Percentiles rank a stretch among this genome's conserved stretches.
Conservation (phyloP, 768 basidiomycete genomes). For the Nevesoporus exiguus region DNA sequence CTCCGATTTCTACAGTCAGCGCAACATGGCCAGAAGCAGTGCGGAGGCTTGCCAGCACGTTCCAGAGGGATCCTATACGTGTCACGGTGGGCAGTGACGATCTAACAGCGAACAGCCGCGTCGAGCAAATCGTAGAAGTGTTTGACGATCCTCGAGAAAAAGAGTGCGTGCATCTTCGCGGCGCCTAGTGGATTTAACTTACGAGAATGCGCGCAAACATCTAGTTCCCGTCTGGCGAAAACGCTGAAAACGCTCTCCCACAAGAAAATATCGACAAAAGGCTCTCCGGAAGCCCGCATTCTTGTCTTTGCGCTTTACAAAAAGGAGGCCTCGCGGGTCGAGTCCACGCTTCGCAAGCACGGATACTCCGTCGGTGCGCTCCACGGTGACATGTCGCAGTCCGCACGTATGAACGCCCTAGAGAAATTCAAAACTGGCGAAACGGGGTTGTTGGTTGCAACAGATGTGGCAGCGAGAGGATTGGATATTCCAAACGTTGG, state of each 20-base stretch:
- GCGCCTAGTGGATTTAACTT: not conserved
- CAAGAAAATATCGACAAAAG: conserved; percentile 56
- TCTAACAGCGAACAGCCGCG: conserved; percentile 87
- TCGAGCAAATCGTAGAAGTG: conserved; percentile 92
- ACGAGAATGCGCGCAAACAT: not conserved
- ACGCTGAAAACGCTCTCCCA: conserved; percentile 54
- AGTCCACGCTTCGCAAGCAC: conserved; percentile 66
- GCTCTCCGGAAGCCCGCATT: conserved; percentile 57
- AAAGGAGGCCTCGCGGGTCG: conserved; percentile 92
- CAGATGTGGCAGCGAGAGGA: conserved; percentile 95
- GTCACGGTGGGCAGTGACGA: conserved; percentile 97
- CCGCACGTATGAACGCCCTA: conserved; percentile 77
- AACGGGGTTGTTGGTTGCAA: conserved; percentile 85
- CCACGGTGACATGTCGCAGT: conserved; percentile 90
- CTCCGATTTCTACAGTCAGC: conserved; percentile 56
- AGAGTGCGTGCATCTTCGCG: conserved; percentile 54
- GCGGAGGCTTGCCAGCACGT: conserved; percentile 81
- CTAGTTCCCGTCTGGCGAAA: conserved; percentile 57
- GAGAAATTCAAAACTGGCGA: conserved; percentile 83
- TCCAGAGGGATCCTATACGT: conserved; percentile 79
- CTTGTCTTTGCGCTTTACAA: conserved; percentile 97
- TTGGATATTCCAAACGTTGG: conserved; percentile 96
- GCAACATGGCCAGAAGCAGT: conserved; percentile 99
- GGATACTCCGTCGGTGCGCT: conserved; percentile 79
- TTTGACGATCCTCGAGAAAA: conserved; percentile 82